These are phyloP conservation scores for Jaminaea rosea DNA, from an alignment of 1,284 basidiomycete species.

Conservation along the genomic window DNA sequence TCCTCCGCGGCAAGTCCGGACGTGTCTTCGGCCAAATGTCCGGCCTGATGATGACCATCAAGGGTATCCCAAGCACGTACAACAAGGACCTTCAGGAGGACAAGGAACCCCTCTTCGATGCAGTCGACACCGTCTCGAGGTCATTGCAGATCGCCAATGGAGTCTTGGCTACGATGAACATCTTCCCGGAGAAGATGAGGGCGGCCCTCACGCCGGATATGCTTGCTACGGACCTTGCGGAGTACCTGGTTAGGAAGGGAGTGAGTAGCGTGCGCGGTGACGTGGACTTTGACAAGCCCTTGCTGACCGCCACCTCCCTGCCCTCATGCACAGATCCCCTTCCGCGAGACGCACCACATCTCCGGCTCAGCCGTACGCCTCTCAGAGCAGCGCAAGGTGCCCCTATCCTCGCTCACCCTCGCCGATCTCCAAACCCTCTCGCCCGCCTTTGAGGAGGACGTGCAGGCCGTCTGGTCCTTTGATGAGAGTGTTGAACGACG, in stretches of 20 bases:
- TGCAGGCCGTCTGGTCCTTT: constrained; percentile 50
- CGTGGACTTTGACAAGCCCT: neutral
- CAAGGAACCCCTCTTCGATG: constrained; percentile 93
- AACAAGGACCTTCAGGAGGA: constrained; percentile 99
- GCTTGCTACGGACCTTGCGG: constrained; percentile 90
- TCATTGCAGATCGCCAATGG: constrained; percentile 88
- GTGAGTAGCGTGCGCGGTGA: constrained; percentile 52
- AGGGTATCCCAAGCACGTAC: constrained; percentile 94
- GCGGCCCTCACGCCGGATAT: constrained; percentile 89
- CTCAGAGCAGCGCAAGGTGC: constrained; percentile 71
- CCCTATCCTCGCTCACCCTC: constrained; percentile 70
- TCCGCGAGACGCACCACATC: constrained; percentile 96
- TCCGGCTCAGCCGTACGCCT: constrained; percentile 90
- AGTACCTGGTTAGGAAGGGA: constrained; percentile 95
- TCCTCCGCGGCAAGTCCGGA: constrained; percentile 88
- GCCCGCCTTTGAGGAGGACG: constrained; percentile 71
- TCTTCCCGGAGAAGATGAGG: constrained; percentile 80
- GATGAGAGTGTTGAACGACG: constrained; percentile 75
- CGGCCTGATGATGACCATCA: constrained; percentile 96
- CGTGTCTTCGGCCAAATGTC: constrained; percentile 92
- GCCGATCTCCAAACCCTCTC: constrained; percentile 69
- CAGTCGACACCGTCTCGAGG: constrained; percentile 80
- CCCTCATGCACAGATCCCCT: constrained; percentile 63
- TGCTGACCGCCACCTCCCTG: too few relatives aligned
- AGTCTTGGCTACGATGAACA: constrained; percentile 79